Conservation (phyloP, 1,284 basidiomycete genomes). For the Naganishia sp. region DNA sequence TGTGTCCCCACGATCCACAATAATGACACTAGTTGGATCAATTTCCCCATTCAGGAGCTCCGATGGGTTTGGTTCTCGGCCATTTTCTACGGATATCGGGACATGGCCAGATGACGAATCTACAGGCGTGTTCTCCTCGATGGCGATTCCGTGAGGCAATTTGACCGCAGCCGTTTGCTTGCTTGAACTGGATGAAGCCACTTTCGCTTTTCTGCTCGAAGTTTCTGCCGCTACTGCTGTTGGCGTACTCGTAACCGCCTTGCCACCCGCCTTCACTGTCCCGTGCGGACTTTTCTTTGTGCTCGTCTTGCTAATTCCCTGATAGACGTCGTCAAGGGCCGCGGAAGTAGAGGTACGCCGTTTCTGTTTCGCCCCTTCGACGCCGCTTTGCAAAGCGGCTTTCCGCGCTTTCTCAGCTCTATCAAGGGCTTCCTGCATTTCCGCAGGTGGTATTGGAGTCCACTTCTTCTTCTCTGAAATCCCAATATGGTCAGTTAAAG, state of each 20-base stretch:
- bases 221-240: not conserved
- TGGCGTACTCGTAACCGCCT: not conserved
- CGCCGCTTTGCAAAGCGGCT: constrained; percentile 16
- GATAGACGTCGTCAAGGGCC: constrained; percentile 3
- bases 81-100: too few species aligned
- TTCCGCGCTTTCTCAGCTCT: constrained; percentile 40
- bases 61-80: too few species aligned
- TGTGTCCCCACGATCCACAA: not conserved
- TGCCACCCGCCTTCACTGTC: not conserved
- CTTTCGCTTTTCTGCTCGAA: constrained; percentile 20
- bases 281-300: constrained; percentile 5
- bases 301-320: not conserved
- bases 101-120: not conserved
- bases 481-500: not conserved
- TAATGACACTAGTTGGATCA: not conserved
- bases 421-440: constrained; percentile 53
- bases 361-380: constrained; percentile 17
- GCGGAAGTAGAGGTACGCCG: constrained; percentile 3
- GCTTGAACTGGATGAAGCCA: not conserved
- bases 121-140: not conserved
- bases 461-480: constrained; percentile 52
- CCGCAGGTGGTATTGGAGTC: constrained; percentile 51
- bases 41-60: too few species aligned
- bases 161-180: not conserved
- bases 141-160: not conserved